Base-by-base conservation (phyloP, 768 basidiomycete species). In the Suillus spraguei region DNA sequence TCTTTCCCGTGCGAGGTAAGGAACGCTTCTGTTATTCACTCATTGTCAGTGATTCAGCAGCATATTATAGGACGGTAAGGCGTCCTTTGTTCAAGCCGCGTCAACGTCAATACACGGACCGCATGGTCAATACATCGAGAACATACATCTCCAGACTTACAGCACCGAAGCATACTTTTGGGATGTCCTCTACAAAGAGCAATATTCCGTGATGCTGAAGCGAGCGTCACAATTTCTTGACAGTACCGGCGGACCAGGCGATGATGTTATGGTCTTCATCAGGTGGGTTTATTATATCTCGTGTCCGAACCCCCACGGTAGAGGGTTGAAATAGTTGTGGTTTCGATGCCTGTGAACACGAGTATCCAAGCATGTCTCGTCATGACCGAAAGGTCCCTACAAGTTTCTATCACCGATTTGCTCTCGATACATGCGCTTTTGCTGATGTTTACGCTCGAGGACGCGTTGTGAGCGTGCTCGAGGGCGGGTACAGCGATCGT, bases 261-360 rank as follows among this genome's bases (percentile, higher is more conserved):
- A 90, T 11, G 88, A 92, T 69, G 90, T 89, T 2, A 71, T 98
- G 2, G 78, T 99, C 4, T 89, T 97, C 71, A 90, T 99, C 70
- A 96, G 95, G 95, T 89, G 14, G 9, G 79, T 64, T n/a, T 33
- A 24, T 62, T 24, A 64, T 36, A 58, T 22, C 65, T 44, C 11
- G 36, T 22, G 24, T 8, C 3, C 35, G 42, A 28, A 16, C 4
- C 28, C 24, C 38, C 24, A 58, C 10, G 9, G 17, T 39, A 22
- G 24, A 39, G 5, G 22, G 22, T 24, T 10, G 32, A 36, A 35
- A 64, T 66, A 96, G 95, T 67, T 94, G 92, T 65, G 97, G 97
- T 1, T 95, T 98, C 78, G 97, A 99, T 68, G 96, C 96, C 0
- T 93, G 89, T 59, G 91, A 95, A 71, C 94, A 97, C 70, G 97